Base-by-base conservation (phyloP, 192 early-diverging fungal genomes). In the Linnemannia zychae region DNA sequence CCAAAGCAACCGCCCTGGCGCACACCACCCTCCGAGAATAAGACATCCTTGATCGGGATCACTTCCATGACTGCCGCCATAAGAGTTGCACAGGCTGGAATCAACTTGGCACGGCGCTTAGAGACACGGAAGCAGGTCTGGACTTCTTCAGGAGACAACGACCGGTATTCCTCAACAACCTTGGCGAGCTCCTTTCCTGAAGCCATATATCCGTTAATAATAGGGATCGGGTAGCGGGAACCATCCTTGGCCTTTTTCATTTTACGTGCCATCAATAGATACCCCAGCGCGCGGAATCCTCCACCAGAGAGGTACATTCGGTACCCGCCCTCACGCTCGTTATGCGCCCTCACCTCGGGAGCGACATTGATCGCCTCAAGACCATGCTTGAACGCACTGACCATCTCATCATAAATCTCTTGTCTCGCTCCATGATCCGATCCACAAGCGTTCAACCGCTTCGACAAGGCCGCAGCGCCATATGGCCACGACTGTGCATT, bases 1-100 rank as follows among this genome's bases (percentile, higher is more conserved):
- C 82, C 67, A 65, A 88, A 92, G 67, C 90, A 92, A 9, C 88
- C 75, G 20, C 91, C 91, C 50, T 92, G 91, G n/a, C 90, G 88
- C 13, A 91, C 90, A 68, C 91, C 91, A 6, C 91, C 91, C 68
- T 92, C 91, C 47, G 90, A 90, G 53, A 92, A 92, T 18, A 88
- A 81, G 1, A 92, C 82, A 44, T 84, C 68, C 31, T 74, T 76
- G 47, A 90, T 87, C 1, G 67, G 53, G 28, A 91, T 79, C 7
- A 78, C 87, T 20, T 90, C 79, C 74, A 89, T 67, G 3, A 91
- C 81, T 3, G 89, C 89, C 12, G 87, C 78, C 46, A 91, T 87
- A 24, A 92, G 66, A 33, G 90, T 89, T 28, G 88, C 87, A 16
- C 86, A 88, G 16, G 91, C 91, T 17, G 91, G 91, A 33, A 92